Percentiles rank a stretch among this genome's conserved stretches.
These are phyloP conservation scores for Boletellus ananiceps DNA, from an alignment of 768 basidiomycete genomes.

Conservation along the genomic window DNA sequence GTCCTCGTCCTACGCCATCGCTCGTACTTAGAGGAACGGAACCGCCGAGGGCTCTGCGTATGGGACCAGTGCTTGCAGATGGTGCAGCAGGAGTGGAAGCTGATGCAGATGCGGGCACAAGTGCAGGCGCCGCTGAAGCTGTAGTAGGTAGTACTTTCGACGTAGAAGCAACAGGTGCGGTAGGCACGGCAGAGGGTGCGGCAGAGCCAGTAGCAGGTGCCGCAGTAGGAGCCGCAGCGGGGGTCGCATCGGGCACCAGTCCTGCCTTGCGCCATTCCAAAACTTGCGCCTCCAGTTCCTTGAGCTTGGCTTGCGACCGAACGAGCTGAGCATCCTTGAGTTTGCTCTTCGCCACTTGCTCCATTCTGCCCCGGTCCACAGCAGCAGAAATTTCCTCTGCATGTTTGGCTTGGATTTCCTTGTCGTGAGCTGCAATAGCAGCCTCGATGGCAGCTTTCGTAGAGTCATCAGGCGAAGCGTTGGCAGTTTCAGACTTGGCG, in stretches of 20 bases:
- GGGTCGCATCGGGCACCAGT: constrained; percentile 36
- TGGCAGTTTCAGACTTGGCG: constrained; percentile 33
- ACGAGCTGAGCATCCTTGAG: constrained; percentile 71
- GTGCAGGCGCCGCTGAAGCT: constrained; percentile 11
- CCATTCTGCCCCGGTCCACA: constrained; percentile 64
- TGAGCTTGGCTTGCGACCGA: constrained; percentile 54
- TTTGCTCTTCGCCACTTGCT: constrained; percentile 55
- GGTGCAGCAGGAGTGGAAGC: constrained; percentile 7
- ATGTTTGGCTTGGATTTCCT: constrained; percentile 43
- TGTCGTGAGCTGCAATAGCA: constrained; percentile 47
- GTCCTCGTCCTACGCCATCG: constrained; percentile 27
- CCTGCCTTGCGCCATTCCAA: constrained; percentile 52
- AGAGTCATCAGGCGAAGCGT: constrained; percentile 24
- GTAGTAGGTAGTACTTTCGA: constrained; percentile 8
- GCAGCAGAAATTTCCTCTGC: constrained; percentile 58
- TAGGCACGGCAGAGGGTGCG: constrained; percentile 22
- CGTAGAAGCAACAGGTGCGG: constrained; percentile 27
- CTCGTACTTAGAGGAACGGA: constrained; percentile 25
- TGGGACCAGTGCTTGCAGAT: constrained; percentile 25
- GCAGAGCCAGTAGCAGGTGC: constrained; percentile 9
- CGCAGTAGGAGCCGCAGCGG: constrained; percentile 25
- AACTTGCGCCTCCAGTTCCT: constrained; percentile 64
- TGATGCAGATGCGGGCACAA: constrained; percentile 1
- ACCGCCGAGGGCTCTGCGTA: constrained; percentile 30
- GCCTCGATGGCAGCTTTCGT: constrained; percentile 47